Evolutionary conservation across 768 basidiomycete species (phyloP).

Genomic region (Leccinum imitatum): DNA sequence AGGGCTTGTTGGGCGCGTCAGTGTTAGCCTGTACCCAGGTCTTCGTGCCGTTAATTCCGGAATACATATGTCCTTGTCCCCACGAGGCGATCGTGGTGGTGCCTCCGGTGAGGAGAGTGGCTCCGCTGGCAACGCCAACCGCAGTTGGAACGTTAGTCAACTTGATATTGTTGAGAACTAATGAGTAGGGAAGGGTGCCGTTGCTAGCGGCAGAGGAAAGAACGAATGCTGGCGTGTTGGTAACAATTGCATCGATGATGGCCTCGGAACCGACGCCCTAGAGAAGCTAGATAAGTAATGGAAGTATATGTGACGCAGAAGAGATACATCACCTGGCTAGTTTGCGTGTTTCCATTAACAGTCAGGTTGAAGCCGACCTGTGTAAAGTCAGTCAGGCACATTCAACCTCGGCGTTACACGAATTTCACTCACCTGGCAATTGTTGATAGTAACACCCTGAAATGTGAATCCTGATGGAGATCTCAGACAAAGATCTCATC

Average conservation of each 20-base stretch:
- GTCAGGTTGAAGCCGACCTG: constrained; percentile 47
- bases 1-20: constrained; percentile 47
- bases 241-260: constrained; percentile 46
- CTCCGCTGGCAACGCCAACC: constrained; percentile 34
- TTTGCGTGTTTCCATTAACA: constrained; percentile 36
- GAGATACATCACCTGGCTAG: constrained; percentile 31
- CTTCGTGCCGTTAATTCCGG: constrained; percentile 44
- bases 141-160: constrained; percentile 35
- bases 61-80: constrained; percentile 74
- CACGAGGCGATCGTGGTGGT: constrained; percentile 47
- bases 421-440: constrained; percentile 25
- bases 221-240: constrained; percentile 44
- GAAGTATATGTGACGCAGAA: background rate
- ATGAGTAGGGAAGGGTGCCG: constrained; percentile 31
- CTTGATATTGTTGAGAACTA: constrained; percentile 37
- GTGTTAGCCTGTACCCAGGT: constrained; percentile 54
- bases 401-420: background rate
- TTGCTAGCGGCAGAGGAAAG: constrained; percentile 36
- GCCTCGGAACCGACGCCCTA: constrained; percentile 44
- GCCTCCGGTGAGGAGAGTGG: constrained; percentile 37
- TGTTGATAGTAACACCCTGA: constrained; percentile 48
- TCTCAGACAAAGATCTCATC: constrained; percentile 2
- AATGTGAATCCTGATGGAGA: constrained; percentile 45
- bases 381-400: background rate
- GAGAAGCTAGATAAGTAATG: background rate